These are phyloP conservation scores for Mycena indigotica DNA, from an alignment of 768 basidiomycete genomes.

Conservation along the genomic window DNA sequence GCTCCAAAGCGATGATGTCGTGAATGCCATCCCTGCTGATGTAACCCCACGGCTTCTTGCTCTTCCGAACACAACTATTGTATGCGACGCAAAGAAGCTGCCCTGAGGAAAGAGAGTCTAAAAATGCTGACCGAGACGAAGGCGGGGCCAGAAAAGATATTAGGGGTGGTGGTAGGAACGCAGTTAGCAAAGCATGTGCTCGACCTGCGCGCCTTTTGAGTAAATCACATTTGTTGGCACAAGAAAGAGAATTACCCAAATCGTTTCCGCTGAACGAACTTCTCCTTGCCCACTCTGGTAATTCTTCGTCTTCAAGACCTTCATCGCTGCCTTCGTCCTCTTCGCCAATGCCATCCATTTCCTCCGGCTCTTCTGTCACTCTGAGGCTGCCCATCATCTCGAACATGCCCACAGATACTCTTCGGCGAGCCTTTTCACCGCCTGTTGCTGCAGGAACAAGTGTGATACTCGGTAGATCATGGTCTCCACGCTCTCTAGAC, in stretches of 20 bases:
- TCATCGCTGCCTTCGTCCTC: constrained; percentile 44
- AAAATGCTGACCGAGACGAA: constrained; percentile 43
- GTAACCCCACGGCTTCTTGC: constrained; percentile 86
- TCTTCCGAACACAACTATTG: constrained; percentile 78
- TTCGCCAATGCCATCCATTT: constrained; percentile 50
- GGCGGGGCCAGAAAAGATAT: constrained; percentile 36
- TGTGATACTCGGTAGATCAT: constrained; percentile 20
- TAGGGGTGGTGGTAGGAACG: constrained; percentile 63
- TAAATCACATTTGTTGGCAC: constrained; percentile 1
- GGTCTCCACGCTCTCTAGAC: constrained; percentile 38
- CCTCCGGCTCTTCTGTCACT: constrained; percentile 59
- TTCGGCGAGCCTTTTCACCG: constrained; percentile 17
- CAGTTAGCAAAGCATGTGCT: constrained; percentile 58
- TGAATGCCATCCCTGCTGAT: constrained; percentile 78
- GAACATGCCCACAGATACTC: constrained; percentile 64
- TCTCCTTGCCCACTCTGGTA: constrained; percentile 79
- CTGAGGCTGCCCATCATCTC: constrained; percentile 52
- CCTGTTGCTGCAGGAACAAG: constrained; percentile 13
- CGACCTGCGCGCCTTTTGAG: constrained; percentile 54
- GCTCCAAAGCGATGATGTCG: constrained; percentile 71
- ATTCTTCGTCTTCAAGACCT: constrained; percentile 66
- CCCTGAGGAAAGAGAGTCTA: constrained; percentile 68
- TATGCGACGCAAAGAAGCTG: constrained; percentile 81
- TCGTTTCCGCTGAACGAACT: constrained; percentile 55
- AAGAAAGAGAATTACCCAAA: constrained; percentile 50